Conservation (phyloP, 148 eudicot species). For the Rheum nobile region DNA sequence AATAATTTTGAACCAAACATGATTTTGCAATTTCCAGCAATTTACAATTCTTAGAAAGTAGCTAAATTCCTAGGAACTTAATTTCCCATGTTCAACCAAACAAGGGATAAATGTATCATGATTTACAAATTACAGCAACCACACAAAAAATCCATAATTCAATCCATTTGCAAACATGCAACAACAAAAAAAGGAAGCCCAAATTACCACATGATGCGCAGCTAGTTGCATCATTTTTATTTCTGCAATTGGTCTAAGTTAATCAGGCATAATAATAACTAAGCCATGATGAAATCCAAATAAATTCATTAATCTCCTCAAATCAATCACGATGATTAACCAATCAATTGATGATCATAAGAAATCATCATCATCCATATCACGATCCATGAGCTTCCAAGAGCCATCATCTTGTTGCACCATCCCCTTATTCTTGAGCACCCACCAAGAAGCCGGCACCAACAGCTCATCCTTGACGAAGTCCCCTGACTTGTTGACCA, state of each 20-base stretch:
- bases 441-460: constrained; percentile 52
- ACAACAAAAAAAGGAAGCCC: neutral
- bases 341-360: neutral
- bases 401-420: constrained; percentile 56
- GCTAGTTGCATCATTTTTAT: neutral
- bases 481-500: constrained; percentile 43
- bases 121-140: too few relatives aligned
- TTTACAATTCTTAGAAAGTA: too few relatives aligned
- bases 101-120: too few relatives aligned
- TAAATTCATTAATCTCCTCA: neutral
- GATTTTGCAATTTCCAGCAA: too few relatives aligned
- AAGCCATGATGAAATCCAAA: neutral
- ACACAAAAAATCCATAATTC: too few relatives aligned
- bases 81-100: too few relatives aligned
- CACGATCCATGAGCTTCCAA: constrained; percentile 58
- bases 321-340: neutral
- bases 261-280: neutral
- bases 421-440: constrained; percentile 61
- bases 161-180: neutral
- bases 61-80: too few relatives aligned
- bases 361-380: constrained; percentile 23
- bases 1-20: too few relatives aligned
- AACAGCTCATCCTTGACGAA: constrained; percentile 44
- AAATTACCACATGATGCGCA: neutral
- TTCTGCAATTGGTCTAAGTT: neutral